Conservation (phyloP, 257 asterid species). For the Ligustrum vulgare region DNA sequence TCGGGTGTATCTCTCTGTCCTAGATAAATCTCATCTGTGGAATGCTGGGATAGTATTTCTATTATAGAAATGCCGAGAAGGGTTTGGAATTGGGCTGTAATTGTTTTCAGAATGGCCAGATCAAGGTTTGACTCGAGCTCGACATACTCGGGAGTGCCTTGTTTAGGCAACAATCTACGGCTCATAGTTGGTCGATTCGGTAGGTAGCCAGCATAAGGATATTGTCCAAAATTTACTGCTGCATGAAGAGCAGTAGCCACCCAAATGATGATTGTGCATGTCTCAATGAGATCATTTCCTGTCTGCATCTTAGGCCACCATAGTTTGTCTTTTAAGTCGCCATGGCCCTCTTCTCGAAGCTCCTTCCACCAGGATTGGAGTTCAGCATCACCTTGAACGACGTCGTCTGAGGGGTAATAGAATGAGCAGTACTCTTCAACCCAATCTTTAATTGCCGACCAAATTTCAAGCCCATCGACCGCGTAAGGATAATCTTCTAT, state of each 20-base stretch:
- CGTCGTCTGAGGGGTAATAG: conserved; percentile 48
- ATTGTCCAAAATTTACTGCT: conserved; percentile 77
- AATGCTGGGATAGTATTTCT: conserved; percentile 70
- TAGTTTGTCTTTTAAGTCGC: conserved; percentile 56
- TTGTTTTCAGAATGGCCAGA: conserved; percentile 58
- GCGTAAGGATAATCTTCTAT: conserved; percentile 84
- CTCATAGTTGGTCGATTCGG: conserved; percentile 80
- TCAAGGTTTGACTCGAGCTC: conserved; percentile 61
- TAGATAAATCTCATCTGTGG: conserved; percentile 65
- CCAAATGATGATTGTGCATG: conserved; percentile 75
- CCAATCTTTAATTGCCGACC: conserved; percentile 77
- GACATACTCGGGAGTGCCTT: conserved; percentile 46
- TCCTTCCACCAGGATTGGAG: conserved; percentile 85
- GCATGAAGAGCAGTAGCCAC: conserved; percentile 84
- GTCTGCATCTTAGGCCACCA: conserved; percentile 83
- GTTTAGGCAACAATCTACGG: conserved; percentile 68
- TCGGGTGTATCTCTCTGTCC: conserved; percentile 62
- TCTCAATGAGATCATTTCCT: conserved; percentile 40
- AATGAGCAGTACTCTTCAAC: conserved; percentile 54
- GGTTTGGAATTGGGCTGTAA: conserved; percentile 72
- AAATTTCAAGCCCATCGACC: conserved; percentile 73
- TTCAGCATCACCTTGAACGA: conserved; percentile 48
- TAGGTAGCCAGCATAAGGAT: conserved; percentile 73
- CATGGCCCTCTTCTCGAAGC: conserved; percentile 66
- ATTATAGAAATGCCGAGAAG: conserved; percentile 65